Evolutionary conservation across 177 flowering plant species (phyloP), one percentile per base, ranked within the genome.

Genomic region (Tripterygium wilfordii): DNA sequence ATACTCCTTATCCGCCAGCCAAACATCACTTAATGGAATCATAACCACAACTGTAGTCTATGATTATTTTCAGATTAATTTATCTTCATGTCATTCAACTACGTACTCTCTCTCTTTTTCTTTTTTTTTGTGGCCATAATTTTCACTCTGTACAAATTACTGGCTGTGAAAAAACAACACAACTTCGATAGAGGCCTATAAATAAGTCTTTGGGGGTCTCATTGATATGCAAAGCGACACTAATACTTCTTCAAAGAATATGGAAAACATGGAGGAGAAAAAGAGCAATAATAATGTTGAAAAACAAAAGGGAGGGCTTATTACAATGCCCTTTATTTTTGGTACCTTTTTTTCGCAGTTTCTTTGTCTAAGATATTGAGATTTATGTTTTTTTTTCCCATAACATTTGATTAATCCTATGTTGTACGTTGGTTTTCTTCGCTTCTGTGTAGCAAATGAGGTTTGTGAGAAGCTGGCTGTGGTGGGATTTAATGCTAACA

Each of bases 381-480:
- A 20, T 23, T 42, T 36, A 15, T 25, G 4, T 7, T 35, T 4
- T 30, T 24, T 1, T 24, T 36, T 20, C 16, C n/a, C 15, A 16
- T 43, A 32, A 17, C 8, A 37, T 38, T 39, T 23, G 13, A 38
- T 31, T 7, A 21, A 36, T 32, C 21, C 2, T 22, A 36, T 30
- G 9, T 24, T 10, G 20, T 19, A 27, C 27, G 9, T 44, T 44
- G 8, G 39, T 31, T 7, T 23, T 19, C 5, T 29, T 44, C 18
- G 21, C n/a, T 26, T 27, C 10, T 17, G 21, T 66, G 70, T 60
- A 92, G 98, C 88, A 51, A 88, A 84, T 65, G 98, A 88, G 65
- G 55, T 64, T 3, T 66, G 83, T 54, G 98, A 92, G 88, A 92
- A 89, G 70, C 26, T 92, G 56, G 98, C 97, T 3, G 95, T 80